Evolutionary conservation across 2,329 filamentous ascomycete genomes (phyloP).

Genomic region (Helicocarpus griseus): DNA sequence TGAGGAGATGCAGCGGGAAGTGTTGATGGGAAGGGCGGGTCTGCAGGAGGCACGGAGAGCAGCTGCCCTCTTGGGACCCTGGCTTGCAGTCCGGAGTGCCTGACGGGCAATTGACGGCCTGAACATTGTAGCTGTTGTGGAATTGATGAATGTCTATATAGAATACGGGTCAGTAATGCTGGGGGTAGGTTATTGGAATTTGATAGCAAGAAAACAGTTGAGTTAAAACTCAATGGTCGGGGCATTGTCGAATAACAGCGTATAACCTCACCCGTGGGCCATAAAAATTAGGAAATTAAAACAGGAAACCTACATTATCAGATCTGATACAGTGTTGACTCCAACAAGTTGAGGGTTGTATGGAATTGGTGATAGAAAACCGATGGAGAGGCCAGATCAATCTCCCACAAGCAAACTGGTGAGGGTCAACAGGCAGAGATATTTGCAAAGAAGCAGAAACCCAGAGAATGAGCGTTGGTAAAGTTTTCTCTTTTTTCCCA

Average conservation of each 20-base stretch:
- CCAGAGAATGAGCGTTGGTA: neutral
- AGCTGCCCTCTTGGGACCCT: conserved; percentile 9
- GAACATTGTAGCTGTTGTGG: conserved; percentile 18
- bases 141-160: neutral
- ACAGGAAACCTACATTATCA: no score
- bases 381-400: no score
- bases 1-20: conserved; percentile 1
- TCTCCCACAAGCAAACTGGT: no score
- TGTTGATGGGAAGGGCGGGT: conserved; percentile 10
- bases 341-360: no score
- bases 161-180: neutral
- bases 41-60: conserved; percentile 7
- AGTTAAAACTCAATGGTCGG: no score
- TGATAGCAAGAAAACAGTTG: neutral
- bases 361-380: no score
- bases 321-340: no score
- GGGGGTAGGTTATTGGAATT: neutral
- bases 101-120: conserved; percentile 19
- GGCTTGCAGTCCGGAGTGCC: conserved; percentile 17
- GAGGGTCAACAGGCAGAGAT: no score
- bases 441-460: neutral
- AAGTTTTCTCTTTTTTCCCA: neutral
- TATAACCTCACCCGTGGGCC: no score
- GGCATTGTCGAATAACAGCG: no score
- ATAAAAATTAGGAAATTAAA: no score